phyloP scores from a whole-genome alignment of 495 filamentous ascomycete genomes.

The Emericellopsis terricola region DNA sequence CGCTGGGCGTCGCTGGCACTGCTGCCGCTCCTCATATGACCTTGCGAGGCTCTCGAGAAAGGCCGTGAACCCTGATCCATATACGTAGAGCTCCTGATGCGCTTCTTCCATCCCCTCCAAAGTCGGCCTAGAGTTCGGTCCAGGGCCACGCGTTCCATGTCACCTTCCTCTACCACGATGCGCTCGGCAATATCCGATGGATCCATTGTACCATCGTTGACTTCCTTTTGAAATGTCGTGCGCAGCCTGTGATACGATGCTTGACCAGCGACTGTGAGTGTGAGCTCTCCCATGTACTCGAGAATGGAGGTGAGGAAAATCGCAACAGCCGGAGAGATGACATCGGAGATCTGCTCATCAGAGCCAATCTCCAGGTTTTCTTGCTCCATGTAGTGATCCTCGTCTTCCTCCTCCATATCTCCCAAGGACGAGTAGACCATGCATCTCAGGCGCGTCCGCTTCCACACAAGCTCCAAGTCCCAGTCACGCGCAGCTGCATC shows the following conservation, averaged over 20 bases:
- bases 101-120: constrained; percentile 93
- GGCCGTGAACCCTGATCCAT: constrained; percentile 11
- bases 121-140: constrained; percentile 72
- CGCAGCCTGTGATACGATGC: constrained; percentile 60
- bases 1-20: constrained; percentile 5
- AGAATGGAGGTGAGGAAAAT: constrained; percentile 92
- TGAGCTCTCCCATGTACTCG: constrained; percentile 87
- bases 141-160: constrained; percentile 85
- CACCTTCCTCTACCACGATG: constrained; percentile 69
- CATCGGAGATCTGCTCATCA: constrained; percentile 36
- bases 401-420: constrained; percentile 95
- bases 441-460: constrained; percentile 72
- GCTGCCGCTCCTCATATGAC: constrained; percentile 20
- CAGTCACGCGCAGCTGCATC: constrained; percentile 38
- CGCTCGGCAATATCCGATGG: constrained; percentile 32
- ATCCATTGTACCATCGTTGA: constrained; percentile 24
- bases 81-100: constrained; percentile 34
- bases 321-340: constrained; percentile 79
- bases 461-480: constrained; percentile 81
- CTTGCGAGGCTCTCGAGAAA: constrained; percentile 21
- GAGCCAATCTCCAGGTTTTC: constrained; percentile 41
- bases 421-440: constrained; percentile 97
- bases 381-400: constrained; percentile 64
- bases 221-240: constrained; percentile 28
- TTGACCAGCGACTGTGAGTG: constrained; percentile 71